Evolutionary conservation across 2,329 filamentous ascomycete genomes (phyloP).

Genomic region (Fusarium buharicum): DNA sequence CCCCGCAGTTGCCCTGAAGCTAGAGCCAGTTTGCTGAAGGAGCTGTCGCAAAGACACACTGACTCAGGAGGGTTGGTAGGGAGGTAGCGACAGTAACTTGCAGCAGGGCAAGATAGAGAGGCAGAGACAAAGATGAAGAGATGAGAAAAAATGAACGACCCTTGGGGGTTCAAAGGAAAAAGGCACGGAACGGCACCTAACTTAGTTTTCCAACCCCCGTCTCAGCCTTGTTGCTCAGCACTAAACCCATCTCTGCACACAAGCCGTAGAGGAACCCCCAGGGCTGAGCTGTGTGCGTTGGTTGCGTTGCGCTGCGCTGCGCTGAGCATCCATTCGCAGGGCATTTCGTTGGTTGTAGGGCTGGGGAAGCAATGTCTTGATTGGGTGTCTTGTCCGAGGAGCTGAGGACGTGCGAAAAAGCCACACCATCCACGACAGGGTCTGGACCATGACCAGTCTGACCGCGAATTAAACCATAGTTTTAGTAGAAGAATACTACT

Average conservation of each 20-base stretch:
- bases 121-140: not conserved
- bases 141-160: slow-evolving; percentile 1
- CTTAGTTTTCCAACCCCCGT: not conserved
- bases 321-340: slow-evolving; percentile 6
- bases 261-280: not conserved
- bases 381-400: slow-evolving; percentile 21
- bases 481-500: too few relatives aligned
- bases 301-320: too few relatives aligned
- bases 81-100: not conserved
- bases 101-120: not conserved
- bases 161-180: slow-evolving; percentile 8
- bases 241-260: slow-evolving; percentile 27
- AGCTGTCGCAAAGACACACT: not conserved
- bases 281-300: slow-evolving; percentile 14
- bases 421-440: slow-evolving; percentile 22
- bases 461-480: not conserved
- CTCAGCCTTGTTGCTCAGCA: slow-evolving; percentile 33
- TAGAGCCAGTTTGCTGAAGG: not conserved
- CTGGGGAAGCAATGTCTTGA: slow-evolving; percentile 23
- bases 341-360: slow-evolving; percentile 26
- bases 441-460: slow-evolving; percentile 21
- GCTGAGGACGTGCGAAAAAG: slow-evolving; percentile 27
- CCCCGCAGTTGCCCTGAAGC: slow-evolving; percentile 31
- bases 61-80: too few relatives aligned
- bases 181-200: not conserved